phyloP scores from a whole-genome alignment of 2,329 filamentous ascomycete species.

The Leptosphaerulina australis region DNA sequence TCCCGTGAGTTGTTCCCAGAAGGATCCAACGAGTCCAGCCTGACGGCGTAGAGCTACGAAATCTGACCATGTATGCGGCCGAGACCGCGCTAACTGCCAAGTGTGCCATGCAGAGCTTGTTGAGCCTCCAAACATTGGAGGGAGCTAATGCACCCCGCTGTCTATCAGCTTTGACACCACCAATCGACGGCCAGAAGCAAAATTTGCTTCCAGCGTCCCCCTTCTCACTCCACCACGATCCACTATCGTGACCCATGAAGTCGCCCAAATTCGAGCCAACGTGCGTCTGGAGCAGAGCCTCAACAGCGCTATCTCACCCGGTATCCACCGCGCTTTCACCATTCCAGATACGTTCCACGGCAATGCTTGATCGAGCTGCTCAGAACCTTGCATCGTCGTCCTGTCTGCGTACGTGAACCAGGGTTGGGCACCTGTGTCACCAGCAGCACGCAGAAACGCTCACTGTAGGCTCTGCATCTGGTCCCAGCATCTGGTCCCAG shows the following conservation, averaged over 20 bases:
- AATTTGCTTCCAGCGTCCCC: conserved; percentile 23
- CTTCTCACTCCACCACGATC: conserved; percentile 18
- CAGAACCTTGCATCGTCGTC: conserved; percentile 5
- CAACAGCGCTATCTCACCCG: conserved; percentile 10
- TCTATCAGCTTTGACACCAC: conserved; percentile 17
- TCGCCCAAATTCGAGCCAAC: background rate
- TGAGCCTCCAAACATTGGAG: conserved; percentile 30
- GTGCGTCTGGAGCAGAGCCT: conserved; percentile 18
- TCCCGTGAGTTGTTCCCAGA: conserved; percentile 35
- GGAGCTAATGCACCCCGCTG: conserved; percentile 38
- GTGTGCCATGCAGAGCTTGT: conserved; percentile 32
- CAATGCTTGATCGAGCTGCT: conserved; percentile 8
- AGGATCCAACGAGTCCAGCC: background rate
- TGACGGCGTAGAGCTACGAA: conserved; percentile 13
- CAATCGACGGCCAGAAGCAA: conserved; percentile 33
- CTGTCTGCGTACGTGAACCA: conserved; percentile 6
- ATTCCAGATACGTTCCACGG: conserved; percentile 4
- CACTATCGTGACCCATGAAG: conserved; percentile 2
- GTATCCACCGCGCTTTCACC: conserved; percentile 7
- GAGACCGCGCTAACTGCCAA: conserved; percentile 26
- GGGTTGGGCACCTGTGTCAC: conserved; percentile 1
- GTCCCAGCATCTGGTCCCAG: background rate
- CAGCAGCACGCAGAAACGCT: background rate
- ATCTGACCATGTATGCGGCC: conserved; percentile 11
- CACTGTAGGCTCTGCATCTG: background rate